phyloP scores from a whole-genome alignment of 441 rosid genomes.

The Arabidopsis hybrid region DNA sequence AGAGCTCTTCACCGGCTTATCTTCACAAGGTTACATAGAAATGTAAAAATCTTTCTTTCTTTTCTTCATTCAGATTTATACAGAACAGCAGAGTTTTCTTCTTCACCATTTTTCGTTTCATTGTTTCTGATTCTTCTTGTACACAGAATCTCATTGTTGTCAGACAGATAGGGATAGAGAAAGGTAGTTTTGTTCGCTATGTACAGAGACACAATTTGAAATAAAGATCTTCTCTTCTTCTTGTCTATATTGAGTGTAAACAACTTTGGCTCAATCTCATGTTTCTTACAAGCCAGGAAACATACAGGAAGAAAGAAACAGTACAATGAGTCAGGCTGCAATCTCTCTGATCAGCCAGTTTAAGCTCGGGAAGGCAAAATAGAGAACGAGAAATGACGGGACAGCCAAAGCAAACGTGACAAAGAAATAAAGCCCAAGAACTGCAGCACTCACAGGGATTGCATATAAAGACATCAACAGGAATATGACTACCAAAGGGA shows the following conservation, averaged over 20 bases:
- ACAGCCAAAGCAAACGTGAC: constrained; percentile 75
- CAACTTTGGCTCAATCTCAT: constrained; percentile 16
- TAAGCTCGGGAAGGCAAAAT: constrained; percentile 78
- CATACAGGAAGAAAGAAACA: constrained; percentile 27
- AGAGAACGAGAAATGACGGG: constrained; percentile 77
- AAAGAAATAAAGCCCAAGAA: constrained; percentile 72
- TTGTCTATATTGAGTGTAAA: constrained; percentile 17
- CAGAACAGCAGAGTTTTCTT: constrained; percentile 8
- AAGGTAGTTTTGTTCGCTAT: constrained; percentile 35
- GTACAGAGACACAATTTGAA: constrained; percentile 31
- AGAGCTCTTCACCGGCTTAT: constrained; percentile 44
- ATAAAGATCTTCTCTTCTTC: constrained; percentile 32
- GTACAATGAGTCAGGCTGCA: constrained; percentile 52
- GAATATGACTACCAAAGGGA: constrained; percentile 77
- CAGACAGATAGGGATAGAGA: constrained; percentile 6
- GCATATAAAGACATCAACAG: constrained; percentile 75
- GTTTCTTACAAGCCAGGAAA: constrained; percentile 30
- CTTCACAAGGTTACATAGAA: constrained; percentile 48
- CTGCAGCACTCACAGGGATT: constrained; percentile 83
- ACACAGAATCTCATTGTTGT: constrained; percentile 37
- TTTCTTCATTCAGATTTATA: constrained; percentile 19
- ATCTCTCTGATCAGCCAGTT: constrained; percentile 93
- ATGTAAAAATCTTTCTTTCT: constrained; percentile 44
- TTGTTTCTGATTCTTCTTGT: constrained; percentile 57
- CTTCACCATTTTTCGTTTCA: constrained; percentile 23